Base-by-base conservation (phyloP, 805 yeast species). In the Hanseniaspora osmophila region DNA sequence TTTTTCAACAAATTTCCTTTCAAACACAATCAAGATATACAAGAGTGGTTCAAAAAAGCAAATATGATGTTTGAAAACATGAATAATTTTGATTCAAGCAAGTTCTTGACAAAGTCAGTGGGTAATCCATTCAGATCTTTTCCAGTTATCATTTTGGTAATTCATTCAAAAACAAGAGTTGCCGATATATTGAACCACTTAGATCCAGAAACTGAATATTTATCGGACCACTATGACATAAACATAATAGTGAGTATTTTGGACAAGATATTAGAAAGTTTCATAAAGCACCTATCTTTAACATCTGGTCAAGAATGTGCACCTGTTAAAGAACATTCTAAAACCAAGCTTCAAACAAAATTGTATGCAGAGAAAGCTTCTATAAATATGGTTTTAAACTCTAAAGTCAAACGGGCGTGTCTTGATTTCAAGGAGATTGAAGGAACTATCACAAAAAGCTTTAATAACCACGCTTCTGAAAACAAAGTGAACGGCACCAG, bases 1-100 rank as follows among this genome's bases (percentile, higher is more conserved):
- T 71, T 64, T 44, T 50, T 73, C 18, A 75, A 78, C 54, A 65
- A 65, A 2, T 59, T 71, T 19, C 7, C 40, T 45, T 40, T 19
- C 51, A 15, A 37, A 40, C 2, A 46, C 48, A n/a, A 53, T 46
- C 52, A 12, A 43, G 38, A 22, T 44, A 46, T 40, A 43, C 33
- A 2, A 47, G 44, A 4, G 17, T 65, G 10, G 27, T 40, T 1
- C 51, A 48, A 16, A 42, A 22, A 0, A 49, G 67, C 11, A 62
- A 62, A 43, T 51, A 49, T 32, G 18, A 49, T 6, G 65, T 67
- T 45, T 33, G 39, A 10, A 42, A 51, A 44, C 32, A 60, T 37
- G 55, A 52, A 9, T 53, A 55, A 57, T 50, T 58, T 44, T 44
- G 52, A 51, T 29, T 18, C 42, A 6, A 47, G 52, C 6, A 46